Base-by-base conservation (phyloP, 23 red algal genomes). In the Pyropia yezoensis region DNA sequence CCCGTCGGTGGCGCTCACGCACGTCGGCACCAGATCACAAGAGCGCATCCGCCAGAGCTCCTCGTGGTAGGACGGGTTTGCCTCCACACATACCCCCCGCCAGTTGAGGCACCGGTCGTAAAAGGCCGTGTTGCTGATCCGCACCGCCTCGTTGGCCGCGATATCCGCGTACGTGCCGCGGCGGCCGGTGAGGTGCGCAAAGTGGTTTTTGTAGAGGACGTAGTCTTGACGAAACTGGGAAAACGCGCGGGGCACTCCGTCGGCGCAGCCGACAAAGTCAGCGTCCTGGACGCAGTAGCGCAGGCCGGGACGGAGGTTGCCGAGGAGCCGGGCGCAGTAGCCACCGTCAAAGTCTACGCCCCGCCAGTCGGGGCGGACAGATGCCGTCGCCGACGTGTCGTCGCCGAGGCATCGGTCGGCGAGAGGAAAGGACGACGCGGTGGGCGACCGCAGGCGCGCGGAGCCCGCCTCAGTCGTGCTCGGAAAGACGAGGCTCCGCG, bases 31-130 rank as follows among this genome's bases (percentile, higher is more conserved):
- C 49, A 85, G 50, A 0, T 26, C 70, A 51, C 80, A 85, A 3
- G 65, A 67, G 1, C 80, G 29, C 33, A 52, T 69, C 49, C 59
- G 57, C 54, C 66, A 57, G 9, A 85, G 28, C 24, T 52, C 62
- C 20, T 32, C 50, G 18, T 69, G 61, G 52, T 75, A 85, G 20
- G 51, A 57, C 22, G 67, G 67, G 50, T 85, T 74, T 19, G 70
- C 80, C 33, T 85, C 80, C 18, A 76, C 80, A 28, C 80, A 85
- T 50, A 85, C 52, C 14, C 80, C 80, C 59, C 49, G 50, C 80
- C 80, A 85, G 11, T 71, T 71, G n/a, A 85, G 33, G 50, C 80
- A 85, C 18, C 17, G 14, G 14, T 85, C 80, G 24, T 75, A 59
- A 69, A 85, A 73, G 27, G 66, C 74, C 5, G 80, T 85, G 55